Evolutionary conservation across 805 yeast genomes (phyloP), one percentile per base, ranked within the genome.

Genomic region (Candida stauntonica): DNA sequence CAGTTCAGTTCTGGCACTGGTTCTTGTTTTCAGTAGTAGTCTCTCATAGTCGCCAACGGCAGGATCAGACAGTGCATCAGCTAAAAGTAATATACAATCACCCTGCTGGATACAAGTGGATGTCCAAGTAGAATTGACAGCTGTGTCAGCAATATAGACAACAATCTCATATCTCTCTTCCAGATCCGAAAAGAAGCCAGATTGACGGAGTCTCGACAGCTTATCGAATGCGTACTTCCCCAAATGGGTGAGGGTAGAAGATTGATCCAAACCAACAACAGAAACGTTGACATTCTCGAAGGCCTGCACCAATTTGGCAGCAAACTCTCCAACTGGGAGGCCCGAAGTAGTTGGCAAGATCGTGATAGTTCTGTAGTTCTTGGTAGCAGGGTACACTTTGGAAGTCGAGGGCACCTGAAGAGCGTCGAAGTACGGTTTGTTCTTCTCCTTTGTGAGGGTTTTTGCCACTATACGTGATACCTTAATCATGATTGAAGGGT

Each of bases 161-260:
- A 93, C 83, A n/a, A 87, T 82, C 48, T 91, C 86, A 57, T 81
- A 86, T 45, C 77, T 73, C 52, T 89, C 97, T 66, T 91, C 99
- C 34, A 93, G 68, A 49, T 87, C 95, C 0, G 96, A 85, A 56
- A 91, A 83, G 54, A 81, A 86, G 0, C 97, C 96, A 29, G 93
- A 77, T 45, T 89, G 81, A 55, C 86, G 89, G 55, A 93, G 66
- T 39, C 81, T 79, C 0, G 96, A 86, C 33, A 93, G 68, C 50
- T 79, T 87, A 59, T 87, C 95, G 67, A 93, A 93, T 0, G 98
- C 97, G 61, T 89, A 86, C 38, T 86, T 73, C 1, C 99, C 99
- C 44, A 91, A 64, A 56, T 86, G 89, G 4, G 75, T 72, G 41
- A 91, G 65, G 0, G 89, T 79, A 0, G 89, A 73, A 0, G 94